Percentiles rank a stretch among this genome's conserved stretches.
Conservation (phyloP, 345 rosid species). For the Euclidium syriacum region DNA sequence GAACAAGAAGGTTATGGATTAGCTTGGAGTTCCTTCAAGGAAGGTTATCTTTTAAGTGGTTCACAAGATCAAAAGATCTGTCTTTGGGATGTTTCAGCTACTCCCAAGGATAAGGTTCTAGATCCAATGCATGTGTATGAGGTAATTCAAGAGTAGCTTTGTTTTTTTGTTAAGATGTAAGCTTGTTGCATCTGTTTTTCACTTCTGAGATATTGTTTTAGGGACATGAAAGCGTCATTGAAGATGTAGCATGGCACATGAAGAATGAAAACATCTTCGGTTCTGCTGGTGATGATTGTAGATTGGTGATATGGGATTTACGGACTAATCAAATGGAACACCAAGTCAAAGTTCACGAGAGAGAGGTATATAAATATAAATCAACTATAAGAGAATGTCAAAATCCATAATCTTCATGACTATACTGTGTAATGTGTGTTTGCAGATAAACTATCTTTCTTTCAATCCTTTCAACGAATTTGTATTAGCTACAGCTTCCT, state of each 20-base stretch:
- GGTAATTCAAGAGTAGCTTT: slow-evolving; percentile 36
- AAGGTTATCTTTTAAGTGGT: slow-evolving; percentile 85
- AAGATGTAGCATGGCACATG: slow-evolving; percentile 90
- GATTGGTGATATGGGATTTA: slow-evolving; percentile 78
- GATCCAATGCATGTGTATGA: slow-evolving; percentile 61
- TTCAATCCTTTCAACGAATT: slow-evolving; percentile 86
- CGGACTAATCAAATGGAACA: slow-evolving; percentile 66
- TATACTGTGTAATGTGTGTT: neutral
- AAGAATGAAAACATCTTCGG: slow-evolving; percentile 80
- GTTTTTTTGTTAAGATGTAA: neutral
- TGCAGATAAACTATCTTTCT: slow-evolving; percentile 73
- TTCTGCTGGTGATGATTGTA: slow-evolving; percentile 85
- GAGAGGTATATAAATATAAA: slow-evolving; percentile 77
- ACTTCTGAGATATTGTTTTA: slow-evolving; percentile 12
- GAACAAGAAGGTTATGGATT: slow-evolving; percentile 90
- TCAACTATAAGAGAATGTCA: too few species aligned
- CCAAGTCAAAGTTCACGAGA: slow-evolving; percentile 70
- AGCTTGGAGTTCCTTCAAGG: slow-evolving; percentile 85
- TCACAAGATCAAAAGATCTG: slow-evolving; percentile 83
- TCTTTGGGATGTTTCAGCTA: slow-evolving; percentile 77
- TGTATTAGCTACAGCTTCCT: slow-evolving; percentile 90
- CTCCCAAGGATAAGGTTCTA: slow-evolving; percentile 50
- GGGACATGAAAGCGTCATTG: slow-evolving; percentile 79
- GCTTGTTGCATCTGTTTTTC: neutral
- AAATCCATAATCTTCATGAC: neutral